phyloP scores from a whole-genome alignment of 352 stramenopile genomes.

The Pythium sp. region DNA sequence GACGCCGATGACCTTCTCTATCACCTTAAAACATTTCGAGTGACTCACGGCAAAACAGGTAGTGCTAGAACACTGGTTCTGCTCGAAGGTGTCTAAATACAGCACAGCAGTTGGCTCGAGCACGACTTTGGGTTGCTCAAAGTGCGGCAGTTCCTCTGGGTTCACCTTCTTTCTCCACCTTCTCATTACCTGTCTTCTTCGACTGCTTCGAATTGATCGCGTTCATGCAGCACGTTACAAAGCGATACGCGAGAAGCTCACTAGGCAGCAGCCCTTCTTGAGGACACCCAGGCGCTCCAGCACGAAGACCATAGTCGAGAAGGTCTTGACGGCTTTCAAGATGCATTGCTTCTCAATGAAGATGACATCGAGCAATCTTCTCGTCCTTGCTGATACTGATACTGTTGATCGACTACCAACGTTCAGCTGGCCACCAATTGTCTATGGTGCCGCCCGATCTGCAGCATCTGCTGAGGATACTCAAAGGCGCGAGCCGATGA shows the following conservation, averaged over 20 bases:
- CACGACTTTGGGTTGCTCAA: too few relatives aligned
- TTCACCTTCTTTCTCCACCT: slow-evolving; percentile 26
- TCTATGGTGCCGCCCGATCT: slow-evolving; percentile 84
- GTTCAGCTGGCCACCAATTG: slow-evolving; percentile 61
- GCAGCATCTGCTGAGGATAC: slow-evolving; percentile 64
- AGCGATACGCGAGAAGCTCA: slow-evolving; percentile 80
- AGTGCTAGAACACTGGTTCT: too few relatives aligned
- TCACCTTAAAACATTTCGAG: too few relatives aligned
- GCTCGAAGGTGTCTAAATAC: too few relatives aligned
- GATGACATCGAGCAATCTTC: slow-evolving; percentile 50
- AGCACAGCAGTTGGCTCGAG: too few relatives aligned
- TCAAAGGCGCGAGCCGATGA: slow-evolving; percentile 59
- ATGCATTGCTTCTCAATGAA: slow-evolving; percentile 44
- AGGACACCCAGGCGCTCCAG: slow-evolving; percentile 78
- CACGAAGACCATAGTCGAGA: slow-evolving; percentile 73
- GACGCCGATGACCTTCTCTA: too few relatives aligned
- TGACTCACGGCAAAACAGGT: too few relatives aligned
- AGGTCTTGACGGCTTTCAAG: slow-evolving; percentile 52
- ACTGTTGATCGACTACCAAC: slow-evolving; percentile 71
- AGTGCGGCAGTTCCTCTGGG: too few relatives aligned
- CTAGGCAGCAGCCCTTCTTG: slow-evolving; percentile 68
- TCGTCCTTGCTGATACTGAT: slow-evolving; percentile 68
- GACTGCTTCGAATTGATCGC: slow-evolving; percentile 83
- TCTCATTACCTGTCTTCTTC: slow-evolving; percentile 80
- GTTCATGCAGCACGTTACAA: slow-evolving; percentile 82